phyloP scores from a whole-genome alignment of 2,329 filamentous ascomycete genomes.

The Lachnellula occidentalis region DNA sequence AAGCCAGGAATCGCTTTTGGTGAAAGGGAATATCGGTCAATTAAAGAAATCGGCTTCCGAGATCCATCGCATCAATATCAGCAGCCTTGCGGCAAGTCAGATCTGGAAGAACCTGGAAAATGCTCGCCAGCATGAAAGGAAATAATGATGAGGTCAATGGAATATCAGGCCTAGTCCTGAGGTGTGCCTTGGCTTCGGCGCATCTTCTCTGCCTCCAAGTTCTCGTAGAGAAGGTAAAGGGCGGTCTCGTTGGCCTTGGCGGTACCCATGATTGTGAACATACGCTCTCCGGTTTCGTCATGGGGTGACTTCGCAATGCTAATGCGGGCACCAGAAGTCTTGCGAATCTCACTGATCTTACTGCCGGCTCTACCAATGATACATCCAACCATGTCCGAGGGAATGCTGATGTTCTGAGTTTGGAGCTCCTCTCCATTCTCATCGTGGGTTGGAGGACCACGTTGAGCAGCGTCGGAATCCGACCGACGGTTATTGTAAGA shows the following conservation, averaged over 20 bases:
- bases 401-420: slow-evolving; percentile 99
- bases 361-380: slow-evolving; percentile 93
- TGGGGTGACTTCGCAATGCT: slow-evolving; percentile 95
- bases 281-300: slow-evolving; percentile 94
- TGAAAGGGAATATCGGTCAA: slow-evolving; percentile 26
- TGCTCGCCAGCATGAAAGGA: slow-evolving; percentile 47
- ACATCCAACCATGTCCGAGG: slow-evolving; percentile 98
- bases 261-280: slow-evolving; percentile 99
- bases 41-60: slow-evolving; percentile 30
- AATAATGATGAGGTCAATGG: slow-evolving; percentile 33
- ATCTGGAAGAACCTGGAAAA: slow-evolving; percentile 47
- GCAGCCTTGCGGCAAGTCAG: slow-evolving; percentile 56
- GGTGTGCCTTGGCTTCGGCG: slow-evolving; percentile 73
- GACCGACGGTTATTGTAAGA: slow-evolving; percentile 72
- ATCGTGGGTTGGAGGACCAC: slow-evolving; percentile 81
- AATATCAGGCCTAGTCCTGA: slow-evolving; percentile 27
- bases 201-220: slow-evolving; percentile 98
- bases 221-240: slow-evolving; percentile 94
- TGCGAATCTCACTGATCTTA: slow-evolving; percentile 99
- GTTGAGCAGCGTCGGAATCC: slow-evolving; percentile 72
- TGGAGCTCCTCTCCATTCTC: slow-evolving; percentile 97
- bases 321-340: slow-evolving; percentile 92
- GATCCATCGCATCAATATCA: slow-evolving; percentile 43
- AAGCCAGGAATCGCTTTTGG: slow-evolving; percentile 33
- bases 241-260: slow-evolving; percentile 92